Base-by-base conservation (phyloP, 352 stramenopile genomes). In the Thraustochytrium striatum region DNA sequence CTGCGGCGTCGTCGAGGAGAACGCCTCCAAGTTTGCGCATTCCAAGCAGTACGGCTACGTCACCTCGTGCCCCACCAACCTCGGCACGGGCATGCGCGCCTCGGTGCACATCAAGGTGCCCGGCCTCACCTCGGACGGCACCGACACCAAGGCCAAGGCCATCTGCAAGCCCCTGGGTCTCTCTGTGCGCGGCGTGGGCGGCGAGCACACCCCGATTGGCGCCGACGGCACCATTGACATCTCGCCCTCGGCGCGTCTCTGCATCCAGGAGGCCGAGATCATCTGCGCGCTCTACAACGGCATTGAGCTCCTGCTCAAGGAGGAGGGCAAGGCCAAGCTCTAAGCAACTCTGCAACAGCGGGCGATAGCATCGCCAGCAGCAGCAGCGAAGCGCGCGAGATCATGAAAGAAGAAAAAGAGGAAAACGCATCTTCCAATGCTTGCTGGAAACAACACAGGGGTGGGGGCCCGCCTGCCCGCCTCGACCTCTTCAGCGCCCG, bases 91-190 rank as follows among this genome's bases (percentile, higher is more conserved):
- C 0, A 85, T 96, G 72, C 85, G 91, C 57, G 91, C 91, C 1
- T 92, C 85, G 21, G 89, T 96, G 41, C 93, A 94, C 85, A 91
- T 96, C 61, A 92, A 93, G 73, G 82, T 96, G 44, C 87, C 88
- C 50, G 94, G 93, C 61, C 85, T 97, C 59, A 92, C 86, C 55
- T 83, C 87, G 39, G 88, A 94, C 84, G 86, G 90, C 35, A 86
- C 89, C 35, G 88, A 91, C 57, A 87, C 88, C 33, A 90, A 93
- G 83, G 85, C 89, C 53, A 89, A 89, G 78, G 82, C 84, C 33
- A 88, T 95, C 57, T 91, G 86, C 82, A 88, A 91, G 61, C 83
- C 90, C 36, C 83, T 95, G 58, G 88, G 91, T 55, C 83, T 95
- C 72, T 89, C 89, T 75, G 89, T 91, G 0, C 85, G 90, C 62